Evolutionary conservation across 1,284 basidiomycete genomes (phyloP).

Genomic region (Pseudozyma hubeiensis): DNA sequence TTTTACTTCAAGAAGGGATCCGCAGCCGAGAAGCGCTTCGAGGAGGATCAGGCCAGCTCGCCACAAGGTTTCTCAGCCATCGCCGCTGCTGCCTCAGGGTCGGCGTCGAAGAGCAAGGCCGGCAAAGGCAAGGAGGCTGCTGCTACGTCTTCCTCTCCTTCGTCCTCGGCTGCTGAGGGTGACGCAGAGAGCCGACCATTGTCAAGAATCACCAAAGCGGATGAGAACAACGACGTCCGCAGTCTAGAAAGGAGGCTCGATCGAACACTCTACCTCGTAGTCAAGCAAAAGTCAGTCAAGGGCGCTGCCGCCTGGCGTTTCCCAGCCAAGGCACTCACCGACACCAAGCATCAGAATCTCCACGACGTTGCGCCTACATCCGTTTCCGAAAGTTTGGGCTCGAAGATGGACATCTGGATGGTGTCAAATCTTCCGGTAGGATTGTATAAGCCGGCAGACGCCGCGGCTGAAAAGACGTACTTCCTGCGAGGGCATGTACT

Average conservation of each 20-base stretch:
- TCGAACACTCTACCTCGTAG: slow-evolving; percentile 85
- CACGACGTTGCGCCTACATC: slow-evolving; percentile 52
- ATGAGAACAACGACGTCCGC: slow-evolving; percentile 75
- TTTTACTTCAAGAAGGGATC: slow-evolving; percentile 97
- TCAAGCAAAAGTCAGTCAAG: slow-evolving; percentile 71
- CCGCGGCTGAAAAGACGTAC: slow-evolving; percentile 52
- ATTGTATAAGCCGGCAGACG: slow-evolving; percentile 27
- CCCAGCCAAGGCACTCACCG: slow-evolving; percentile 44
- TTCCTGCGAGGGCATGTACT: slow-evolving; percentile 60
- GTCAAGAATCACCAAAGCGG: slow-evolving; percentile 73
- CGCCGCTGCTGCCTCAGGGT: slow-evolving; percentile 15
- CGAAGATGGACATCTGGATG: slow-evolving; percentile 66
- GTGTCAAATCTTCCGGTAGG: slow-evolving; percentile 63
- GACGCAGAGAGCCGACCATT: slow-evolving; percentile 70
- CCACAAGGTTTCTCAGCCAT: slow-evolving; percentile 42
- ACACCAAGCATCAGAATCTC: slow-evolving; percentile 36
- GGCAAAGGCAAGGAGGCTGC: slow-evolving; percentile 19
- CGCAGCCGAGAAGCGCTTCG: slow-evolving; percentile 83
- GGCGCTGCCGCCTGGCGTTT: slow-evolving; percentile 41
- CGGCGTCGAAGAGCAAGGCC: slow-evolving; percentile 15
- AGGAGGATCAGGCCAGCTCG: slow-evolving; percentile 68
- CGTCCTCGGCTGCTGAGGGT: slow-evolving; percentile 17
- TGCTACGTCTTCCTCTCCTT: neutral
- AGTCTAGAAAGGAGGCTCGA: slow-evolving; percentile 84
- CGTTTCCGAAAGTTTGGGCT: slow-evolving; percentile 49